phyloP scores from a whole-genome alignment of 306 rosid genomes.

The Aeschynomene evenia region DNA sequence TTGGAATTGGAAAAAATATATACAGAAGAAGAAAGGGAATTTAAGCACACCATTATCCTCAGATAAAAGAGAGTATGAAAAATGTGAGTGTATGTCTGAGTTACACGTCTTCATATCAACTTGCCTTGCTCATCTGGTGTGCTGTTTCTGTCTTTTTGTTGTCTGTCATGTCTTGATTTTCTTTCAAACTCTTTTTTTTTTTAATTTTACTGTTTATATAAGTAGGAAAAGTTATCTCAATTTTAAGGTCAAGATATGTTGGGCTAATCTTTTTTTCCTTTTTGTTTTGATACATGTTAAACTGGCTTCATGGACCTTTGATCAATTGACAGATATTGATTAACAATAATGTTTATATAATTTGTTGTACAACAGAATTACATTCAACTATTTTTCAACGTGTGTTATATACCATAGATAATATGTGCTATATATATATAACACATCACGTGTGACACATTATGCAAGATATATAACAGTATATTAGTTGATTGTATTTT shows the following conservation, averaged over 20 bases:
- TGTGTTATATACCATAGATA: too few relatives aligned
- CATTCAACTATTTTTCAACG: too few relatives aligned
- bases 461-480: too few relatives aligned
- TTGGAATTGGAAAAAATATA: not conserved
- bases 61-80: not conserved
- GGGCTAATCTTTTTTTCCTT: not conserved
- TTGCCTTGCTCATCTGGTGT: not conserved
- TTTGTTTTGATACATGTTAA: not conserved
- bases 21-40: too few relatives aligned
- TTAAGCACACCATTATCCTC: constrained; percentile 13
- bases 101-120: constrained; percentile 31
- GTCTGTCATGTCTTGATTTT: not conserved
- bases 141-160: not conserved
- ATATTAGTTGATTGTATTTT: too few relatives aligned
- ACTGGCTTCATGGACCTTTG: not conserved
- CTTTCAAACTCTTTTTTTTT: not conserved
- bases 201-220: not conserved
- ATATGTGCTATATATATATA: too few relatives aligned
- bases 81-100: not conserved
- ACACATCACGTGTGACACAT: too few relatives aligned
- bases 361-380: too few relatives aligned
- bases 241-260: not conserved
- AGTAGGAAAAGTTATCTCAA: not conserved
- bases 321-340: not conserved
- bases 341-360: too few relatives aligned